Conservation (phyloP, 768 basidiomycete species). For the Gloeostereum incarnatum region DNA sequence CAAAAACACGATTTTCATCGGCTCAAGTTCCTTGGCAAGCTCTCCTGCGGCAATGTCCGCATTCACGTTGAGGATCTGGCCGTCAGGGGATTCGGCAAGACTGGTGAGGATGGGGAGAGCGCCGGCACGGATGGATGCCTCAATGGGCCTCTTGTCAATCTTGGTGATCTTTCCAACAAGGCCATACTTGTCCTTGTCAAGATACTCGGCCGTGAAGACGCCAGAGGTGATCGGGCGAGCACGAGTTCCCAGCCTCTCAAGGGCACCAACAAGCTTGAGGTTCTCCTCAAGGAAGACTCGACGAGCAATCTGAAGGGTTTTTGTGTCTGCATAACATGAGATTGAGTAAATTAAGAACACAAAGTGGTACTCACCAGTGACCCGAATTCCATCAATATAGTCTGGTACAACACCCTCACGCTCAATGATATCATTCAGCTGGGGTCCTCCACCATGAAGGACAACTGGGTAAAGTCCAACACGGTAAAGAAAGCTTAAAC, state of each 20-base stretch:
- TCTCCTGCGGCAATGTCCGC: slow-evolving; percentile 98
- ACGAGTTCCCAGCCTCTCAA: slow-evolving; percentile 92
- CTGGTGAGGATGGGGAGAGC: slow-evolving; percentile 94
- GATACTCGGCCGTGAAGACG: slow-evolving; percentile 95
- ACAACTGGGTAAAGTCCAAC: slow-evolving; percentile 98
- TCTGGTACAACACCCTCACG: slow-evolving; percentile 89
- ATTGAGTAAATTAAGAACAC: slow-evolving; percentile 3
- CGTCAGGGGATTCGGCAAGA: slow-evolving; percentile 88
- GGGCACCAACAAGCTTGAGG: slow-evolving; percentile 83
- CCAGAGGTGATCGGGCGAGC: slow-evolving; percentile 97
- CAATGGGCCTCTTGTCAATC: slow-evolving; percentile 93
- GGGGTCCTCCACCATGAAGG: slow-evolving; percentile 93
- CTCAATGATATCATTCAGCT: slow-evolving; percentile 91
- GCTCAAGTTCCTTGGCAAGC: slow-evolving; percentile 94
- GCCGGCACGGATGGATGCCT: slow-evolving; percentile 93
- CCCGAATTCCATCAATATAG: slow-evolving; percentile 95
- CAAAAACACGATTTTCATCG: slow-evolving; percentile 93
- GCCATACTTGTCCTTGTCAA: slow-evolving; percentile 91
- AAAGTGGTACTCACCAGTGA: slow-evolving; percentile 59
- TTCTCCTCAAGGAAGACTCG: slow-evolving; percentile 98
- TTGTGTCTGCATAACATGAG: slow-evolving; percentile 51
- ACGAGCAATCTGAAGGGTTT: slow-evolving; percentile 90
- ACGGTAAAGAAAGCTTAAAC: slow-evolving; percentile 92
- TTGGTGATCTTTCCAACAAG: slow-evolving; percentile 93
- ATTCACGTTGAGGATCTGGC: slow-evolving; percentile 99